Evolutionary conservation across 192 early-diverging fungal species (phyloP), one percentile per base, ranked within the genome.

Genomic region (Chytriomyces sp.): DNA sequence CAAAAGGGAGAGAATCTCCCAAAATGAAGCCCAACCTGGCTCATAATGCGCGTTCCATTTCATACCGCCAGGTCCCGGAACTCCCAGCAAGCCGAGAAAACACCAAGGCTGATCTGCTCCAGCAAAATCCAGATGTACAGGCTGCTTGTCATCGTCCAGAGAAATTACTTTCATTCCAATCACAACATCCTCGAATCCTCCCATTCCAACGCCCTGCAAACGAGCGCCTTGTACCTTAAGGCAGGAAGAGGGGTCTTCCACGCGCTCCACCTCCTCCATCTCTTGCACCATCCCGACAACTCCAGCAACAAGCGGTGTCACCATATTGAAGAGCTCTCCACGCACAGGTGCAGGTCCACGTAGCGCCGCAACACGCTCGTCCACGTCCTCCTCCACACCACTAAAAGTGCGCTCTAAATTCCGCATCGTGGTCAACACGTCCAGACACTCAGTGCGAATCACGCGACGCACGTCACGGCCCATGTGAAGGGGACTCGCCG

Each of bases 281-380:
- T 65, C 63, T 6, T 52, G 39, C 19, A 44, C 41, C 63, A 65
- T 65, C 39, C 25, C 63, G 0, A 28, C 37, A 44, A 65, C 63
- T 32, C 63, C 22, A 7, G 63, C 30, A 22, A 44, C 7, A 8
- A 65, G 19, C 0, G 37, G 39, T 14, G 49, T 34, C 32, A 61
- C 38, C 19, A 26, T n/a, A 28, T 57, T 57, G n/a, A 28, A 22
- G 22, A 26, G n/a, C 30, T 28, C 55, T 1, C 55, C 22, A 33
- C 19, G 22, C 40, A 38, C 22, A 4, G 30, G 19, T 33, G 63
- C 39, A 61, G n/a, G n/a, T n/a, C n/a, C n/a, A n/a, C n/a, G n/a
- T n/a, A n/a, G n/a, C n/a, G n/a, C n/a, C n/a, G n/a, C n/a, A n/a
- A n/a, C n/a, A n/a, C n/a, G n/a, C n/a, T n/a, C n/a, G 41, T 49